Base-by-base conservation (phyloP, 441 rosid species). In the Capsella rubella region DNA sequence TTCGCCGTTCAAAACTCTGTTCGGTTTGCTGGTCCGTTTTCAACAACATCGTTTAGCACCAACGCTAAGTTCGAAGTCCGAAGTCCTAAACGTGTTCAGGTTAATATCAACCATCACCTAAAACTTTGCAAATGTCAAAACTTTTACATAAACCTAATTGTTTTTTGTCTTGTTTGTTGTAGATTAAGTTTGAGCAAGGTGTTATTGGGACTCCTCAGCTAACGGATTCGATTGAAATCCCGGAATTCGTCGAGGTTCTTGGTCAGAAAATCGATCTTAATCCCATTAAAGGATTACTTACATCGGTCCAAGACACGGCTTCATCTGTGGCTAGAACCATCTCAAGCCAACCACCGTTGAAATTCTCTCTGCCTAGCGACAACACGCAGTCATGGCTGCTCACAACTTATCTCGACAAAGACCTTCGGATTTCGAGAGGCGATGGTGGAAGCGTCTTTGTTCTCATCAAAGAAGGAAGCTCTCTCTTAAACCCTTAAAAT, bases 61-160 rank as follows among this genome's bases (percentile, higher is more conserved):
- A 91, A 89, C 59, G 99, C 98, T 74, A 95, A 91, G 64, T 95
- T 91, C 57, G 97, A 95, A 87, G 76, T 92, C 72, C 88, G 93
- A 68, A 89, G 98, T 69, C 99, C 99, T 69, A 86, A 89, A 80
- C 88, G 96, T 0, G 99, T 95, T 64, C 98, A 92, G 97, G 99
- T 92, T 16, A 32, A 18, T 8, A 77, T 11, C 46, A 49, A 1
- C 32, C 63, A 35, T 37, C 9, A 1, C 8, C 32, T 50, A 11
- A 4, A 25, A 3, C 35, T 2, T 21, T 21, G 0, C 39, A 7
- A 55, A 67, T 12, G 8, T 13, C 7, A 37, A 45, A 28, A 7
- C n/a, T 27, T 16, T 62, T 47, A 13, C 40, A 37, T 16, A 34
- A 34, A 7, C 66, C 59, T 34, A 28, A 37, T 45, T 57, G 34